Percentiles rank a stretch among this genome's conserved stretches.
phyloP scores from a whole-genome alignment of 1,284 basidiomycete species.

The Cutaneotrichosporon sp. region DNA sequence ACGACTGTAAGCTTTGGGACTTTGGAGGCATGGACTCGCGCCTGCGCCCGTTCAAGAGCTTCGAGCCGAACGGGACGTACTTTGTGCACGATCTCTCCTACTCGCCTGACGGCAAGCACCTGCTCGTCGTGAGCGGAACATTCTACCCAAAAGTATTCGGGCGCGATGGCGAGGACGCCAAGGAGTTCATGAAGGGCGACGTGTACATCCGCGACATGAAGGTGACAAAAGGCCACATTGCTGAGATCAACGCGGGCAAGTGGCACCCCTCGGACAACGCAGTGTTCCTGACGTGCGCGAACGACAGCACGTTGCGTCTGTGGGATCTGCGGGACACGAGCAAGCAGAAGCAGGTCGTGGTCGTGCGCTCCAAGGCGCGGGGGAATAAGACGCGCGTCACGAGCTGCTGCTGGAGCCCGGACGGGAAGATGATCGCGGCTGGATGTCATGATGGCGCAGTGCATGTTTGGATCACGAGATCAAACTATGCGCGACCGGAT shows the following conservation, averaged over 20 bases:
- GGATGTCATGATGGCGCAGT: conserved; percentile 86
- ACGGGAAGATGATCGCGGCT: conserved; percentile 80
- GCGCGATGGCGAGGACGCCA: conserved; percentile 85
- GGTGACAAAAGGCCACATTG: conserved; percentile 94
- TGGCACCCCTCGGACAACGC: conserved; percentile 86
- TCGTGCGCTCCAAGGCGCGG: conserved; percentile 91
- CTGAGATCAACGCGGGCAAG: conserved; percentile 80
- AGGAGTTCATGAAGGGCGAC: conserved; percentile 90
- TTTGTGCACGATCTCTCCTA: conserved; percentile 86
- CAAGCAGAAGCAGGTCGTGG: conserved; percentile 90
- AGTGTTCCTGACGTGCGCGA: conserved; percentile 86
- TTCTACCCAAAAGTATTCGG: conserved; percentile 83
- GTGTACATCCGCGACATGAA: conserved; percentile 98
- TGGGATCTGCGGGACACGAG: conserved; percentile 87
- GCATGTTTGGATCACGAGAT: conserved; percentile 88
- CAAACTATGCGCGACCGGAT: conserved; percentile 87
- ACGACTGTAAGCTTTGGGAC: conserved; percentile 97
- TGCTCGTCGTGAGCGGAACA: conserved; percentile 84
- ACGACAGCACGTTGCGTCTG: conserved; percentile 91
- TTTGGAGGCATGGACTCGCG: conserved; percentile 92
- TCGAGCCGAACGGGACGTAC: conserved; percentile 90
- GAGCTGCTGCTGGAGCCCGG: conserved; percentile 77
- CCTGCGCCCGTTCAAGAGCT: conserved; percentile 89
- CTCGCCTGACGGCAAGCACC: conserved; percentile 77
- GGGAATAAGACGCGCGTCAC: conserved; percentile 93